Conservation (phyloP, 2,329 filamentous ascomycete genomes). For the Trichoderma endophyticum region DNA sequence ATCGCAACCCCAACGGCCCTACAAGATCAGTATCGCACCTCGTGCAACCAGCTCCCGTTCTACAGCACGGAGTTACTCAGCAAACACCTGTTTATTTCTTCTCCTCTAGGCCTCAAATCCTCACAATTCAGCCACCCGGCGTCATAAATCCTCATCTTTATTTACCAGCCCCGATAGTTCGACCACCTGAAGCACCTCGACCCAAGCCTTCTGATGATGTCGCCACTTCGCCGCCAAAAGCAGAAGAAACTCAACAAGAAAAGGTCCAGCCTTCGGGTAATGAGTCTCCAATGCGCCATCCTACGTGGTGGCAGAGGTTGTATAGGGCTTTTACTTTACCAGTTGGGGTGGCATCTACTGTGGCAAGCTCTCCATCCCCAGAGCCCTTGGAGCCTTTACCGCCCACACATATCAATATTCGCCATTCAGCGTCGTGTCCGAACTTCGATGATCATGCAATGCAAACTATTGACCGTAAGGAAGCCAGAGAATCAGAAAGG, state of each 20-base stretch:
- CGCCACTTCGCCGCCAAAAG: background rate
- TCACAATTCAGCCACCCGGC: background rate
- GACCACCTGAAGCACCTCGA: background rate
- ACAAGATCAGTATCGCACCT: background rate
- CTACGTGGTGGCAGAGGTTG: slow-evolving; percentile 30
- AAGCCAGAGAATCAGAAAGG: background rate
- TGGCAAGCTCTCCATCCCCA: slow-evolving; percentile 29
- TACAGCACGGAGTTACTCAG: background rate
- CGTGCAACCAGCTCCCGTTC: background rate
- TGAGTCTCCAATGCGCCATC: slow-evolving; percentile 20
- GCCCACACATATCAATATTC: background rate
- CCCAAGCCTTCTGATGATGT: background rate
- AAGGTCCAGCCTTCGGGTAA: background rate
- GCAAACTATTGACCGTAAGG: background rate
- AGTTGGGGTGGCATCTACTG: slow-evolving; percentile 35
- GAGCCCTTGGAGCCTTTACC: slow-evolving; percentile 22
- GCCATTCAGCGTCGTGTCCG: background rate
- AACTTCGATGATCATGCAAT: background rate
- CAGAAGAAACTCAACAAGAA: background rate
- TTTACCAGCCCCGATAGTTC: background rate
- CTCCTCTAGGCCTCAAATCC: background rate
- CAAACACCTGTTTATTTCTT: background rate
- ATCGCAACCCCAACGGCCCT: background rate
- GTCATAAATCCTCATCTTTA: background rate
- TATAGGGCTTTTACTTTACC: slow-evolving; percentile 29